These are phyloP conservation scores for Voacanga thouarsii DNA, from an alignment of 257 asterid genomes.

Conservation along the genomic window DNA sequence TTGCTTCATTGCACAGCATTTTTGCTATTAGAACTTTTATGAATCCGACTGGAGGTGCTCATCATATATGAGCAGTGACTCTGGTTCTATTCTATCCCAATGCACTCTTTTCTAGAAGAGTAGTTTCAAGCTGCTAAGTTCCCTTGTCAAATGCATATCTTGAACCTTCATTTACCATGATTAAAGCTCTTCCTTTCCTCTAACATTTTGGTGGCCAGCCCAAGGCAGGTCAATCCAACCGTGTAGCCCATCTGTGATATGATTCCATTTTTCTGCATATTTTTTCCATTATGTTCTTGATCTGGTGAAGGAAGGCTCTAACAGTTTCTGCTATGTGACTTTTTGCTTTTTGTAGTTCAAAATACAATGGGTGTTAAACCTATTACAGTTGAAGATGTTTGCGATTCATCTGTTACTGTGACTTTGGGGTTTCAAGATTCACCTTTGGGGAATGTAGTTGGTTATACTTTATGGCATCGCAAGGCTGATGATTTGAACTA, in stretches of 20 bases:
- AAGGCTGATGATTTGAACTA: slow-evolving; percentile 52
- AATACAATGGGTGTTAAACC: slow-evolving; percentile 34
- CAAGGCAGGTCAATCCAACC: not conserved
- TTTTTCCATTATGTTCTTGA: not conserved
- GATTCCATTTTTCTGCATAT: not conserved
- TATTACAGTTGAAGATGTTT: slow-evolving; percentile 51
- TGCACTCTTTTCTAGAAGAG: not conserved
- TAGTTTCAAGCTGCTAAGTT: not conserved
- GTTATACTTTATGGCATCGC: slow-evolving; percentile 63
- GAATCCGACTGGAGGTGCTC: not conserved
- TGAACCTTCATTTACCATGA: not conserved
- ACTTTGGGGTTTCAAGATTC: slow-evolving; percentile 29
- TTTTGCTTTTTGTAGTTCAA: slow-evolving; percentile 38
- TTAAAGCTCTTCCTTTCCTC: not conserved
- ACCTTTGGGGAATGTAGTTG: slow-evolving; percentile 24
- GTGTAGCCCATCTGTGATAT: not conserved
- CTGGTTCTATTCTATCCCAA: not conserved
- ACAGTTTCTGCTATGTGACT: not conserved
- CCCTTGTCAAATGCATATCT: not conserved
- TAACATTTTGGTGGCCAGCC: not conserved
- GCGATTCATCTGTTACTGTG: slow-evolving; percentile 32
- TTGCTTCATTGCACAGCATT: not conserved
- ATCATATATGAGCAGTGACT: not conserved
- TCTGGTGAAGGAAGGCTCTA: slow-evolving; percentile 6
- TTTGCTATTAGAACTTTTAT: not conserved